Evolutionary conservation across 495 filamentous ascomycete species (phyloP).

Genomic region (Penicillium dipodomyicola): DNA sequence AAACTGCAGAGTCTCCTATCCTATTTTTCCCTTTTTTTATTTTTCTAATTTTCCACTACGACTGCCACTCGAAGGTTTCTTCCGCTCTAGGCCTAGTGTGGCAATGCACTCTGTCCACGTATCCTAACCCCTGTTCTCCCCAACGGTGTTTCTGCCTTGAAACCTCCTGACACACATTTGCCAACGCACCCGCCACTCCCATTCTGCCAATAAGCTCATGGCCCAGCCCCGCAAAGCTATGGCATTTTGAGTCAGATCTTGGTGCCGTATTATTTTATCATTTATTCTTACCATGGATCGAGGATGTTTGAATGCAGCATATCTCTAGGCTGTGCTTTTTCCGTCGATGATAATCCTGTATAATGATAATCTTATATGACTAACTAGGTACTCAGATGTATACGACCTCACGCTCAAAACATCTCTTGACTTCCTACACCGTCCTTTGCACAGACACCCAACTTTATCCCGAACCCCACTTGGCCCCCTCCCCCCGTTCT

Average conservation of each 20-base stretch:
- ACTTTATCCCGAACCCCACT: slow-evolving; percentile 3
- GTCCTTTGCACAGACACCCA: slow-evolving; percentile 2
- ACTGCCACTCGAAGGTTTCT: neutral
- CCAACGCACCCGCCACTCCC: slow-evolving; percentile 5
- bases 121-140: slow-evolving; percentile 3
- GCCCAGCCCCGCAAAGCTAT: slow-evolving; percentile 9
- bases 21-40: neutral
- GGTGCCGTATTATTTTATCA: neutral
- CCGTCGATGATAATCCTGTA: neutral
- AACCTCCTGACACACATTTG: slow-evolving; percentile 16
- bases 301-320: neutral
- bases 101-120: slow-evolving; percentile 12
- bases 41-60: too few relatives aligned
- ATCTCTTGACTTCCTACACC: neutral
- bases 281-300: too few relatives aligned
- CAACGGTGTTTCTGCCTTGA: slow-evolving; percentile 8
- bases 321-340: neutral
- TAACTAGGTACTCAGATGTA: neutral
- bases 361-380: neutral
- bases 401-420: too few relatives aligned
- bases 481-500: neutral
- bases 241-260: neutral
- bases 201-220: neutral
- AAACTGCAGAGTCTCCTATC: slow-evolving; percentile 3
- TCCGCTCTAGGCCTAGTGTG: slow-evolving; percentile 6